Evolutionary conservation across 176 grass and related monocot species (phyloP).

Genomic region (Bolboschoenus planiculmis): DNA sequence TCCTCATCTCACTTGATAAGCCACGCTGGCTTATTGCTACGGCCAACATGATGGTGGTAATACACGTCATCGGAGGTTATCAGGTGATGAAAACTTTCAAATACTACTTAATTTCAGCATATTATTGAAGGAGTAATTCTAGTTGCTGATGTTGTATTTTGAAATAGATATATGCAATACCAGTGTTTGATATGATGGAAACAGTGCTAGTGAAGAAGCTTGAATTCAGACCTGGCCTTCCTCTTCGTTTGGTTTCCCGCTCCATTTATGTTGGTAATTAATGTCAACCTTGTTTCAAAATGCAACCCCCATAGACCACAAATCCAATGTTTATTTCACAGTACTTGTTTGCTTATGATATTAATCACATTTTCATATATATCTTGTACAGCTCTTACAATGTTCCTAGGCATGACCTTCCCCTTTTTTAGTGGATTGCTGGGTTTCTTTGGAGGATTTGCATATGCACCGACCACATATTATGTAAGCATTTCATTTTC

Average conservation of each 20-base stretch:
- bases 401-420: conserved; percentile 60
- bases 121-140: no score
- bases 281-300: not conserved
- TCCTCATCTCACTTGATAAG: conserved; percentile 29
- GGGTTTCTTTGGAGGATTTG: conserved; percentile 82
- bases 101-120: not conserved
- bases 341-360: not conserved
- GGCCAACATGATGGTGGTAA: conserved; percentile 75
- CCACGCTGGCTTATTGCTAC: conserved; percentile 58
- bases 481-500: conserved; percentile 55
- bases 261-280: conserved; percentile 51
- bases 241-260: conserved; percentile 52
- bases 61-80: conserved; percentile 70
- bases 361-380: not conserved
- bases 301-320: not conserved
- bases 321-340: not conserved
- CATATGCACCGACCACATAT: conserved; percentile 73
- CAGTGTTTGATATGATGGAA: conserved; percentile 55
- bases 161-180: conserved; percentile 53
- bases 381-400: conserved; percentile 43
- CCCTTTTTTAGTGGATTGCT: conserved; percentile 78
- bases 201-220: conserved; percentile 43
- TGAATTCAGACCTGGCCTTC: conserved; percentile 30
- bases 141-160: not conserved
- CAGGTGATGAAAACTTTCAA: conserved; percentile 28